These are phyloP conservation scores for Kurtzmaniella cleridarum DNA, from an alignment of 805 yeast genomes.

Conservation along the genomic window DNA sequence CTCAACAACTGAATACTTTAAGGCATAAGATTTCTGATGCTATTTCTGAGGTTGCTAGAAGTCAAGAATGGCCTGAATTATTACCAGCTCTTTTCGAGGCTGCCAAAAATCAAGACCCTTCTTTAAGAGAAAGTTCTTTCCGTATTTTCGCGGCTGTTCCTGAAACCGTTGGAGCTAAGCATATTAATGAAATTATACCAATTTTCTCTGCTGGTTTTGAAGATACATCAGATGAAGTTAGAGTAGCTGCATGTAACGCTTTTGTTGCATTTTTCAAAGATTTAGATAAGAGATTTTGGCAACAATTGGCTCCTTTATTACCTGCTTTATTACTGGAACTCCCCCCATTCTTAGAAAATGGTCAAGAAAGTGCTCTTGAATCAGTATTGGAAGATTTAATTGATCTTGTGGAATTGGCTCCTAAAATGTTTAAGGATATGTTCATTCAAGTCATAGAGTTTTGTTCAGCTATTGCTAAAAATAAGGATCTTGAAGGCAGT, in stretches of 20 bases:
- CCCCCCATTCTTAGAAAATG: slow-evolving; percentile 74
- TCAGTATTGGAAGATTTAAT: slow-evolving; percentile 85
- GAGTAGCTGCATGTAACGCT: slow-evolving; percentile 88
- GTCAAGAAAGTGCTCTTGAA: slow-evolving; percentile 77
- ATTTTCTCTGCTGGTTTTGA: slow-evolving; percentile 77
- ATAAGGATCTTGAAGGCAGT: slow-evolving; percentile 69
- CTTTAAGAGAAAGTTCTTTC: slow-evolving; percentile 84
- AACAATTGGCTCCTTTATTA: slow-evolving; percentile 65
- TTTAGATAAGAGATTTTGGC: slow-evolving; percentile 77
- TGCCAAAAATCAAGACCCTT: slow-evolving; percentile 46
- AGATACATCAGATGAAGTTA: slow-evolving; percentile 74
- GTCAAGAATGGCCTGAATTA: slow-evolving; percentile 76
- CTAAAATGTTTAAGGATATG: slow-evolving; percentile 89
- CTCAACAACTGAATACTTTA: slow-evolving; percentile 65
- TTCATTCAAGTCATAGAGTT: slow-evolving; percentile 84
- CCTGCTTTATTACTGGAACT: slow-evolving; percentile 83
- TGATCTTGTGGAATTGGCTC: slow-evolving; percentile 88
- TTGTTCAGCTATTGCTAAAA: slow-evolving; percentile 76
- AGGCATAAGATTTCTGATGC: slow-evolving; percentile 94
- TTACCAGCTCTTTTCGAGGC: slow-evolving; percentile 72
- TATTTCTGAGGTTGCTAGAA: slow-evolving; percentile 83
- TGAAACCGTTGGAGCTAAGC: slow-evolving; percentile 58
- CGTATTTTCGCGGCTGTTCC: slow-evolving; percentile 86
- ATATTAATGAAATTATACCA: slow-evolving; percentile 53
- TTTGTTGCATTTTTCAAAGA: slow-evolving; percentile 85